Conservation (phyloP, 2,329 filamentous ascomycete genomes). For the Colletotrichum destructivum region DNA sequence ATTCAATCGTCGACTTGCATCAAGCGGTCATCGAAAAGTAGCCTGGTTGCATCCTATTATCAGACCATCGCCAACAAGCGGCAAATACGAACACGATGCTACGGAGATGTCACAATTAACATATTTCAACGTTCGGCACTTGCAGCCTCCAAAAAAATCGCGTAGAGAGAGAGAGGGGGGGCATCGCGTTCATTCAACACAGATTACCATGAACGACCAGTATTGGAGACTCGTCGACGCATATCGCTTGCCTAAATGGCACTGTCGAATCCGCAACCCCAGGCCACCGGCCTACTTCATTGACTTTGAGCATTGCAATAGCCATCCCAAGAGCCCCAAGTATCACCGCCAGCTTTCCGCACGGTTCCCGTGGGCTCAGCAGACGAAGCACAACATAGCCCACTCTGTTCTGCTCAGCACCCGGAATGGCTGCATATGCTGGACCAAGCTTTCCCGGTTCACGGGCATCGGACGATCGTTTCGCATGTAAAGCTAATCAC, state of each 20-base stretch:
- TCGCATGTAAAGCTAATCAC: slow-evolving; percentile 35
- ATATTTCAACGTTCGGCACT: slow-evolving; percentile 12
- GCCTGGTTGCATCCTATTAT: slow-evolving; percentile 1
- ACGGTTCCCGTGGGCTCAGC: slow-evolving; percentile 17
- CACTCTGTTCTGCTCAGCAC: too few species aligned
- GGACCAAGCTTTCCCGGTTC: slow-evolving; percentile 14
- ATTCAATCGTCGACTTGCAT: not conserved
- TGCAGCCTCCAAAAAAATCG: not conserved
- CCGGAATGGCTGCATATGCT: slow-evolving; percentile 1
- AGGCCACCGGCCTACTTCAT: not conserved
- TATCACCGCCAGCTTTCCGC: slow-evolving; percentile 20
- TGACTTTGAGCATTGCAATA: slow-evolving; percentile 1
- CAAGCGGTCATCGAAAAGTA: not conserved
- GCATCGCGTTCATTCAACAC: not conserved
- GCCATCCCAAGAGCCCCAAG: not conserved
- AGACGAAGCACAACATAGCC: not conserved
- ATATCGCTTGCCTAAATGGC: slow-evolving; percentile 5
- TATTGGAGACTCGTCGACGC: too few species aligned
- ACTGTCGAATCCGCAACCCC: slow-evolving; percentile 1
- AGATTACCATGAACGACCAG: not conserved
- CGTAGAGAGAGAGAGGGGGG: not conserved
- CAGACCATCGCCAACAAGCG: not conserved
- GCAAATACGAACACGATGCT: not conserved
- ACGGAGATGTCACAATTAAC: not conserved
- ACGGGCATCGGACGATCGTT: slow-evolving; percentile 39